phyloP scores from a whole-genome alignment of 352 stramenopile genomes.

The Pythium coloratum region DNA sequence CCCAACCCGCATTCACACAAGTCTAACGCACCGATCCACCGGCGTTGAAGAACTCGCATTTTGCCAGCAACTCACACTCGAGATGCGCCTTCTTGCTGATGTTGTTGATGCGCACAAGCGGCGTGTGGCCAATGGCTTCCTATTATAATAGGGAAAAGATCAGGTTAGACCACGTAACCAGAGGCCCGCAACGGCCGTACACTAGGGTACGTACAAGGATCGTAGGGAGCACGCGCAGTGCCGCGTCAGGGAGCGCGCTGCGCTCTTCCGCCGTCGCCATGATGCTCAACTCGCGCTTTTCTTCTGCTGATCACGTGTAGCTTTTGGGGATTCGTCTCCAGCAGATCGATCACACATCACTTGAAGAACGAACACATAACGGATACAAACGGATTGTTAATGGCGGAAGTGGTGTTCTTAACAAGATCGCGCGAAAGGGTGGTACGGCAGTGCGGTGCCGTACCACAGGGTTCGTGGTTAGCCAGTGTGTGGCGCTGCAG shows the following conservation, averaged over 20 bases:
- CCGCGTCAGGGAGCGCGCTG: conserved; percentile 35
- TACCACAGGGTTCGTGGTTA: conserved; percentile 20
- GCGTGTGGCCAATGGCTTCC: conserved; percentile 90
- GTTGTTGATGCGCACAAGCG: conserved; percentile 92
- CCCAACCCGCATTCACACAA: neutral
- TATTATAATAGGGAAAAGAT: conserved; percentile 9
- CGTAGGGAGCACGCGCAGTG: conserved; percentile 55
- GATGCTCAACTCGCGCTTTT: conserved; percentile 7
- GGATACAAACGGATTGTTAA: conserved; percentile 1
- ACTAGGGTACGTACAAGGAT: conserved; percentile 41
- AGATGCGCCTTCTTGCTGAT: conserved; percentile 80
- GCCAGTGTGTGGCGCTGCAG: conserved; percentile 21
- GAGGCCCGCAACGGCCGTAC: too few relatives aligned
- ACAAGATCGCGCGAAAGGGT: neutral
- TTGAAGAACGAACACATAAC: conserved; percentile 12
- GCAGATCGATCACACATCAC: neutral
- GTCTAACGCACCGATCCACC: conserved; percentile 61
- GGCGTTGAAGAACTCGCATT: conserved; percentile 97
- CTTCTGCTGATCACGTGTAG: too few relatives aligned
- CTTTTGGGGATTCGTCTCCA: conserved; percentile 15
- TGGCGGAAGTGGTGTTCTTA: neutral
- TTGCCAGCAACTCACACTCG: conserved; percentile 91
- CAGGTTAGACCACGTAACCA: neutral
- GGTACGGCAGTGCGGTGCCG: conserved; percentile 1
- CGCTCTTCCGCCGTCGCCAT: conserved; percentile 24